These are phyloP conservation scores for Kondoa malvinella DNA, from an alignment of 768 basidiomycete species.

Conservation along the genomic window DNA sequence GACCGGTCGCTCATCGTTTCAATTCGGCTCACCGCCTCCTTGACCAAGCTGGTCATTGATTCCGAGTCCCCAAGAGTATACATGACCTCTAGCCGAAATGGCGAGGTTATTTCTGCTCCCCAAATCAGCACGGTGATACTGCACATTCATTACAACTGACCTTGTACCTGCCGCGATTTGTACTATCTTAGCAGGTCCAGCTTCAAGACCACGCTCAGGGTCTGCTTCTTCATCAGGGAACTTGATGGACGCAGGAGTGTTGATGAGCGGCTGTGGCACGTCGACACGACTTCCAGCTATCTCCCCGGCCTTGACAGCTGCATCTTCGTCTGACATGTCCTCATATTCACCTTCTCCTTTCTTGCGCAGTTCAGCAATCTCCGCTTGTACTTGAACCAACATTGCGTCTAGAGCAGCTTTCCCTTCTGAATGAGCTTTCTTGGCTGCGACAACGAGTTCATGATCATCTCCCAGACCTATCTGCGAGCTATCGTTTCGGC, in stretches of 20 bases:
- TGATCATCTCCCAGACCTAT: constrained; percentile 46
- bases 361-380: constrained; percentile 16
- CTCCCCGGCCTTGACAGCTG: constrained; percentile 24
- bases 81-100: constrained; percentile 32
- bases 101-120: constrained; percentile 31
- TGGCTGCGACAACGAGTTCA: constrained; percentile 19
- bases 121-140: neutral
- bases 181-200: constrained; percentile 31
- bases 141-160: neutral
- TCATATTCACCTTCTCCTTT: constrained; percentile 19
- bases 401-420: constrained; percentile 15
- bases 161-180: constrained; percentile 33
- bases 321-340: constrained; percentile 17
- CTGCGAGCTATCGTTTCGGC: constrained; percentile 66
- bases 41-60: constrained; percentile 33
- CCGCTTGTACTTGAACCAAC: constrained; percentile 10
- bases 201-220: constrained; percentile 29
- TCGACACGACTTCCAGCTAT: constrained; percentile 24
- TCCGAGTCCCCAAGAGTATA: constrained; percentile 36
- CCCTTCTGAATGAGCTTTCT: constrained; percentile 3
- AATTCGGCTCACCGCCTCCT: constrained; percentile 27
- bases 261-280: constrained; percentile 31
- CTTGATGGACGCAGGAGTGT: constrained; percentile 29
- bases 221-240: constrained; percentile 35
- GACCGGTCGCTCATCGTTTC: neutral